Base-by-base conservation (phyloP, 2,329 filamentous ascomycete species). In the Fusarium temperatum region DNA sequence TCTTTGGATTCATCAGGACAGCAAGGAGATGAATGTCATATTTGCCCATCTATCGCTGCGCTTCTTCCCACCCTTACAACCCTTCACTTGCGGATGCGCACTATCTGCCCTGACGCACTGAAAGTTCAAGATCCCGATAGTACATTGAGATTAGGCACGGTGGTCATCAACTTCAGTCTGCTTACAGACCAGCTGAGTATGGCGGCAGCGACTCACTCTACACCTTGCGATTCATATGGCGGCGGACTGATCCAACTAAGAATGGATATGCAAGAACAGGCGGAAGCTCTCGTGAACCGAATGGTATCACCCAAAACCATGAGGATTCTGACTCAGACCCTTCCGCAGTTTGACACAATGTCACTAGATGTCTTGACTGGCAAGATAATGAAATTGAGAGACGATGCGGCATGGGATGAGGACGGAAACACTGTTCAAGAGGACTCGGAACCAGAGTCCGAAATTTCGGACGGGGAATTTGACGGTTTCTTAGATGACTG, bases 281-380 rank as follows among this genome's bases (percentile, higher is more conserved):
- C 48, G 10, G 30, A 51, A 35, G 30, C 22, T 9, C 48, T 51
- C 3, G 22, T 17, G 18, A 35, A 1, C 0, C 15, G 11, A 24
- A 35, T 51, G 48, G 15, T 5, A 8, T 24, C 14, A 4, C 48
- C 48, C 12, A 24, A 35, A 9, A 35, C 28, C 11, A 20, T 53
- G 5, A 53, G 48, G 32, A 55, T 55, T 5, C 2, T 55, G 15
- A n/a, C 5, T 14, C 36, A 38, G 1, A 13, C 14, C 20, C 5
- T 28, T n/a, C 35, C 18, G 1, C 24, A 22, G 3, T 12, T 28
- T 17, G 18, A 22, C 7, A 39, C 24, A 28, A 1, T 1, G 1
- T 54, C 51, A 5, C 10, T 54, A 5, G 28, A 24, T 24, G 15
- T 30, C 0, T 30, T 55, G 26, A 14, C 36, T 30, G 36, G 53